Percentiles rank a stretch among this genome's conserved stretches.
Evolutionary conservation across 2,329 filamentous ascomycete genomes (phyloP).

Genomic region (Phaeosphaeria sp.): DNA sequence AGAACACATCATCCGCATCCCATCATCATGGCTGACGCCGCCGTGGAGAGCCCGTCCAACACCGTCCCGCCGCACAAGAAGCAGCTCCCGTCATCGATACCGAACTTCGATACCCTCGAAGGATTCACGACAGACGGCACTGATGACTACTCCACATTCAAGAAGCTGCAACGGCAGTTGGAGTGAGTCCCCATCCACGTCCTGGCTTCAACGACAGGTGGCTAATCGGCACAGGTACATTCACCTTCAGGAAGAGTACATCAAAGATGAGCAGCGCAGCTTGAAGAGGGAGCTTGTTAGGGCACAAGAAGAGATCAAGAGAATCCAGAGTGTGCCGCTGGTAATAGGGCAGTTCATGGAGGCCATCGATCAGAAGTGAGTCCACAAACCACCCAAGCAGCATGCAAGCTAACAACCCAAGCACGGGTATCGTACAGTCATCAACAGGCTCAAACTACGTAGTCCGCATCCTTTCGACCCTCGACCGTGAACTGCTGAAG

Average conservation of each 20-base stretch:
- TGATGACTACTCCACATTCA: constrained; percentile 94
- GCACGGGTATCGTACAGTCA: constrained; percentile 97
- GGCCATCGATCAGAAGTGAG: constrained; percentile 97
- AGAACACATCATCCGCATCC: constrained; percentile 3
- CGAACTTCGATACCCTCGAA: constrained; percentile 89
- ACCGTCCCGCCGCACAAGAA: constrained; percentile 80
- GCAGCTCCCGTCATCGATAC: constrained; percentile 77
- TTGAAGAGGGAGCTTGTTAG: constrained; percentile 96
- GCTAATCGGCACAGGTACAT: constrained; percentile 71
- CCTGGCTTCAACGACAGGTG: constrained; percentile 7
- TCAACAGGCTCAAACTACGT: constrained; percentile 99
- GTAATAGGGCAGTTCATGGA: constrained; percentile 99
- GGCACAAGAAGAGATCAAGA: constrained; percentile 99
- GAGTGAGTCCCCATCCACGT: constrained; percentile 66
- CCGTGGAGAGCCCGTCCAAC: constrained; percentile 81
- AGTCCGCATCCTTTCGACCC: constrained; percentile 95
- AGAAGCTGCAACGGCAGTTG: constrained; percentile 94
- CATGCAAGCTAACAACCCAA: constrained; percentile 48
- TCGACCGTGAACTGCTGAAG: constrained; percentile 97
- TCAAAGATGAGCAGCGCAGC: constrained; percentile 99
- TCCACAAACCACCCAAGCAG: constrained; percentile 1
- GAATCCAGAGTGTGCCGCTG: constrained; percentile 96
- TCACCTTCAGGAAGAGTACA: constrained; percentile 98
- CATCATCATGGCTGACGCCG: constrained; percentile 78
- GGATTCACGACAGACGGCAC: constrained; percentile 79